phyloP scores from a whole-genome alignment of 2,329 filamentous ascomycete species.

The Geosmithia flava region DNA sequence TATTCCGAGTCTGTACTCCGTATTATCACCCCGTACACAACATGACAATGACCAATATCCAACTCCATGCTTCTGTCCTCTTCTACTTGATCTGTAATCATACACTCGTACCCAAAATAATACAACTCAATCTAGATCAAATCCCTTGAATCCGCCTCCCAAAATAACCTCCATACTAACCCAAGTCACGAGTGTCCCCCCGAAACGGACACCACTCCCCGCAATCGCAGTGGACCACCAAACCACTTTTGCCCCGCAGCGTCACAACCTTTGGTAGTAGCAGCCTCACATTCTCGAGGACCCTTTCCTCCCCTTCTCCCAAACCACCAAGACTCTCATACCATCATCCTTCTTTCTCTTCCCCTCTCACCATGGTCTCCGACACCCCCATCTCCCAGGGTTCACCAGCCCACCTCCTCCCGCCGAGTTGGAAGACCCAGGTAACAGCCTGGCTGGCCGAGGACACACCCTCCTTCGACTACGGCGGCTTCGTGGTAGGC shows the following conservation, averaged over 20 bases:
- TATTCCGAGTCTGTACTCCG: too few relatives aligned
- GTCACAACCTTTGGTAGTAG: too few relatives aligned
- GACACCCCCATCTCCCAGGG: constrained; percentile 15
- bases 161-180: not conserved
- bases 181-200: not conserved
- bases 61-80: too few relatives aligned
- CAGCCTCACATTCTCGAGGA: too few relatives aligned
- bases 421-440: constrained; percentile 70
- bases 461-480: constrained; percentile 93
- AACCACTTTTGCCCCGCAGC: too few relatives aligned
- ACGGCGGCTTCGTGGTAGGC: constrained; percentile 93
- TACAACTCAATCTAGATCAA: too few relatives aligned
- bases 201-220: not conserved
- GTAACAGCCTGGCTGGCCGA: constrained; percentile 84
- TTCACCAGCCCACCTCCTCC: constrained; percentile 58
- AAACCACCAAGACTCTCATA: not conserved
- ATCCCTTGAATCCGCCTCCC: too few relatives aligned
- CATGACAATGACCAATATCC: too few relatives aligned
- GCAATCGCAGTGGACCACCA: not conserved
- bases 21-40: too few relatives aligned
- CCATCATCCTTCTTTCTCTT: not conserved
- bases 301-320: too few relatives aligned
- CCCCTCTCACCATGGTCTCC: not conserved
- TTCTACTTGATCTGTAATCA: too few relatives aligned
- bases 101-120: too few relatives aligned